A percentile compares a stretch with the other conserved stretches of the same genome.
Conservation (phyloP, 179 eudicot genomes). For the Spinacia oleracea region DNA sequence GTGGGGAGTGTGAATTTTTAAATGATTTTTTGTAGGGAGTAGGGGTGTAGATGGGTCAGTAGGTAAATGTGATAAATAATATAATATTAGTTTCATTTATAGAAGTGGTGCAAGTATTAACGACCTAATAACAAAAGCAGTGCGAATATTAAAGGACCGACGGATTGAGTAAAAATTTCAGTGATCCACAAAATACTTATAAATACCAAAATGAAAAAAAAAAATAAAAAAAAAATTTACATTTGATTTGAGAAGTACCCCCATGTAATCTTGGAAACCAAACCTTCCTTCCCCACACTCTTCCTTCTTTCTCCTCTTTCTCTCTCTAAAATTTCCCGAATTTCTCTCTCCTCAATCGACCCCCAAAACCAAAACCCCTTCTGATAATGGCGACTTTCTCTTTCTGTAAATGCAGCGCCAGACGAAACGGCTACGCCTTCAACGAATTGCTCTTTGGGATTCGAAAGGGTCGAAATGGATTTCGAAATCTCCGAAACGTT, state of each 20-base stretch:
- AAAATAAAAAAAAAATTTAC: background rate
- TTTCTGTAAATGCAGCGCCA: constrained; percentile 35
- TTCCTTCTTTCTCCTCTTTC: constrained; percentile 6
- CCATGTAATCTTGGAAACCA: constrained; percentile 27
- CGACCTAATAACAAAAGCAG: no score
- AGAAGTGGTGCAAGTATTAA: no score
- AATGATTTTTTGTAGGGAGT: no score
- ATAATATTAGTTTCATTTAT: no score
- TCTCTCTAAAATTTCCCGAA: background rate
- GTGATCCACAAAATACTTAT: constrained; percentile 10
- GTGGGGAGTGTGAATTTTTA: no score
- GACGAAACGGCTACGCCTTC: constrained; percentile 21
- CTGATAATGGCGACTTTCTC: constrained; percentile 31
- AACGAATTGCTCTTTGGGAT: constrained; percentile 21
- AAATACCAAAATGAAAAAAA: background rate
- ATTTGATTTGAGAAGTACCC: constrained; percentile 13
- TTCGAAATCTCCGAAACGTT: constrained; percentile 30
- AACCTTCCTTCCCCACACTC: background rate
- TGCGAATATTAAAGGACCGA: no score
- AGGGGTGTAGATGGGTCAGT: no score
- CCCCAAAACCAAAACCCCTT: background rate
- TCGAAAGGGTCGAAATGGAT: constrained; percentile 19
- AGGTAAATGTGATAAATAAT: no score
- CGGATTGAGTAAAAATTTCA: background rate
- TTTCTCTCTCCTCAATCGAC: constrained; percentile 17